Percentiles rank a stretch among this genome's conserved stretches.
phyloP scores from a whole-genome alignment of 169 alveolate species.

The Plasmodium coatneyi region DNA sequence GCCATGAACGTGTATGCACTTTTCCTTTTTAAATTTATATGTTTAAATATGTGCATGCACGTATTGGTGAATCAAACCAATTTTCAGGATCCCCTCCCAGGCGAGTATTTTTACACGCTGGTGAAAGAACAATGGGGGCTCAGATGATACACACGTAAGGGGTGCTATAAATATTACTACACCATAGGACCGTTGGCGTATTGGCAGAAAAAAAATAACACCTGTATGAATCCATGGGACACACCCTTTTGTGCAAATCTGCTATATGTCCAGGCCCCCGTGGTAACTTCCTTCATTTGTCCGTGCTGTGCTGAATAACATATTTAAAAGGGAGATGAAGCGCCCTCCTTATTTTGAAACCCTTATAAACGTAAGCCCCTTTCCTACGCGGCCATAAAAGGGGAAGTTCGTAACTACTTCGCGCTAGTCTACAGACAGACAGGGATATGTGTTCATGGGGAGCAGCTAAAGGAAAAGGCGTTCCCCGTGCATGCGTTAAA shows the following conservation, averaged over 20 bases:
- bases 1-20: neutral
- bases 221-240: neutral
- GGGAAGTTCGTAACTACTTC: neutral
- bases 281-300: neutral
- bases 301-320: neutral
- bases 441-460: neutral
- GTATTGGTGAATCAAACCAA: neutral
- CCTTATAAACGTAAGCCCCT: neutral
- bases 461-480: neutral
- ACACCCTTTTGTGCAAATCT: neutral
- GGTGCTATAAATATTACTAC: neutral
- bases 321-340: neutral
- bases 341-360: neutral
- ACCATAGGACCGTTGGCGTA: neutral
- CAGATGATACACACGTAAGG: neutral
- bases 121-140: neutral
- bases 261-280: neutral
- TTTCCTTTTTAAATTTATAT: neutral
- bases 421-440: neutral
- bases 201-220: neutral
- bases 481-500: neutral
- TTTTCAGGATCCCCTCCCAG: neutral
- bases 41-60: neutral
- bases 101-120: neutral
- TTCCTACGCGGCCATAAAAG: neutral